Percentiles rank a stretch among this genome's conserved stretches.
phyloP scores from a whole-genome alignment of 495 filamentous ascomycete genomes.

The Xylaria intraflava region DNA sequence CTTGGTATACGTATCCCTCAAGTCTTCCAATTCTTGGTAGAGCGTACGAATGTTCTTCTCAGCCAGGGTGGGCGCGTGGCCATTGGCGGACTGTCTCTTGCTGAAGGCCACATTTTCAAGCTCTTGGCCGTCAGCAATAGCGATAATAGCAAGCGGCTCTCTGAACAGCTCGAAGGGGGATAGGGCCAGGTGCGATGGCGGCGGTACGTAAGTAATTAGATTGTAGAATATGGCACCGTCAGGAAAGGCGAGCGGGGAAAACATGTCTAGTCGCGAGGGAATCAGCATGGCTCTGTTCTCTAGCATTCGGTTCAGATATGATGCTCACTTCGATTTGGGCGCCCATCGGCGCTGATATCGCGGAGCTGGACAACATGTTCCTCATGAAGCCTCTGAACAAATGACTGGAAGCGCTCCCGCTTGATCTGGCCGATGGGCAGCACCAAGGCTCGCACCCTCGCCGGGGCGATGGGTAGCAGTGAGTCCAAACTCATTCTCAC shows the following conservation, averaged over 20 bases:
- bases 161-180: constrained; percentile 81
- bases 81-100: constrained; percentile 40
- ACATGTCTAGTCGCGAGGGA: constrained; percentile 62
- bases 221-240: constrained; percentile 86
- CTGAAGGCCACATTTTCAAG: constrained; percentile 41
- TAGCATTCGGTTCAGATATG: background rate
- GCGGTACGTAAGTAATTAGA: constrained; percentile 69
- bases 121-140: constrained; percentile 66
- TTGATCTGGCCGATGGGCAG: constrained; percentile 82
- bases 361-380: constrained; percentile 82
- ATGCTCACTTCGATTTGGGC: constrained; percentile 77
- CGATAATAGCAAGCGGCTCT: constrained; percentile 73
- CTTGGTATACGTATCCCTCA: constrained; percentile 65
- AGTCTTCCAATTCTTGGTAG: constrained; percentile 58
- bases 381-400: constrained; percentile 67
- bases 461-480: constrained; percentile 81
- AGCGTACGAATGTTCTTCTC: constrained; percentile 48
- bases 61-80: constrained; percentile 36
- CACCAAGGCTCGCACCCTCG: constrained; percentile 75
- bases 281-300: constrained; percentile 21
- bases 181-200: constrained; percentile 67
- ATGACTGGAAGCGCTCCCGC: constrained; percentile 69
- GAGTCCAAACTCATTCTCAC: constrained; percentile 87
- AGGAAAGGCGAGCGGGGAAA: constrained; percentile 88
- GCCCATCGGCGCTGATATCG: constrained; percentile 82